Evolutionary conservation across 345 rosid genomes (phyloP).

Genomic region (Ceriops zippeliana): DNA sequence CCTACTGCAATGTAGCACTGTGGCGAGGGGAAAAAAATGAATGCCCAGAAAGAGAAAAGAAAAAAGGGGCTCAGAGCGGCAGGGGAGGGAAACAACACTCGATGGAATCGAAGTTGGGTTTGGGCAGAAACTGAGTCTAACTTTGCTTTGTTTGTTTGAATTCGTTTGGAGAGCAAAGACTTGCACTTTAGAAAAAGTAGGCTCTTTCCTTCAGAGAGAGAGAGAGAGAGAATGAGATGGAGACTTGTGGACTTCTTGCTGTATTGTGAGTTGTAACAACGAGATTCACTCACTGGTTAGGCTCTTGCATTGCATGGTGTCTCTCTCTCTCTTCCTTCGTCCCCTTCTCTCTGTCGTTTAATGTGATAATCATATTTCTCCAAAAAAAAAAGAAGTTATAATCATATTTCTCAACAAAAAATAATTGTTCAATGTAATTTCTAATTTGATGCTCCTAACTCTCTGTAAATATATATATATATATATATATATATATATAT

Average conservation of each 20-base stretch:
- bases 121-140: conserved; percentile 18
- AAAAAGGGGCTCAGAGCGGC: neutral
- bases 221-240: neutral
- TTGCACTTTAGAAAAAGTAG: neutral
- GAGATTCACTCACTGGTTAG: neutral
- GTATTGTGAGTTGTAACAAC: neutral
- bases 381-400: no score
- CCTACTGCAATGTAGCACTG: no score
- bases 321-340: neutral
- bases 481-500: no score
- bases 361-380: neutral
- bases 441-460: no score
- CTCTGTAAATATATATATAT: no score
- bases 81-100: conserved; percentile 17
- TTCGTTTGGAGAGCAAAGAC: conserved; percentile 10
- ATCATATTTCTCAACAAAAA: no score
- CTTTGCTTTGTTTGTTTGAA: conserved; percentile 1
- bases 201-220: neutral
- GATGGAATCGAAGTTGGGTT: conserved; percentile 34
- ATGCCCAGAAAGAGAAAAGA: conserved; percentile 21
- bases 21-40: neutral
- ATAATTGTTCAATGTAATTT: no score
- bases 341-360: conserved; percentile 6
- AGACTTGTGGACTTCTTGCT: neutral
- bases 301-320: conserved; percentile 15